Base-by-base conservation (phyloP, 177 flowering plant species). In the Vitis hybrid region DNA sequence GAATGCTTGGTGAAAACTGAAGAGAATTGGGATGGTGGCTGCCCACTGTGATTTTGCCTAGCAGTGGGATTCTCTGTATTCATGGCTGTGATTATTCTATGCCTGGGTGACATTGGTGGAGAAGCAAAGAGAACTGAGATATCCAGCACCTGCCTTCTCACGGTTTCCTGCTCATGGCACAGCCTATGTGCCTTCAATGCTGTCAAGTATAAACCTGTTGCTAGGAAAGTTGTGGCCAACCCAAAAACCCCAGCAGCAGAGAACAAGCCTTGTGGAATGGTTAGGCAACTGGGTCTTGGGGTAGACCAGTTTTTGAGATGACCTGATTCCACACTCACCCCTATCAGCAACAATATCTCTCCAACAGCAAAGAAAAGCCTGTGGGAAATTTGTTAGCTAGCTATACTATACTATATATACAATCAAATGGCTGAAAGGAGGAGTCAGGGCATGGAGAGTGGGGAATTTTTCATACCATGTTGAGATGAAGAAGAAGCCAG, bases 301-400 rank as follows among this genome's bases (percentile, higher is more conserved):
- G 65, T 75, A 3, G 71, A 61, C 97, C 97, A 91, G 6, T 86
- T 76, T 11, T 55, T 87, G 3, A 91, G 70, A 73, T 94, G 98
- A 2, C 94, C 93, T 6, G 98, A 91, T 71, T 94, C 98, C 17
- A 88, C 88, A 19, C 90, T 88, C 6, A 92, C 69, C 5, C 92
- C 97, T 0, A 90, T 84, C 79, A 92, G 68, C 79, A 95, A 56
- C 22, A 92, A 75, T 6, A 95, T 87, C 75, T 92, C 96, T 11
- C 77, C 97, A 11, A 85, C 89, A 0, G 91, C 89, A 73, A 94
- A 94, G 59, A 87, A 85, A 33, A 87, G 50, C 98, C 98, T 94
- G 72, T 33, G 65, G 11, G 1, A 75, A 56, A 68, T n/a, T 18
- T 18, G 59, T 28, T 28, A 28, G 31, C 31, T 28, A 28, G 31